A percentile compares a stretch with the other conserved stretches of the same genome.
Conservation (phyloP, 2,329 filamentous ascomycete species). For the Colletotrichum melonis region DNA sequence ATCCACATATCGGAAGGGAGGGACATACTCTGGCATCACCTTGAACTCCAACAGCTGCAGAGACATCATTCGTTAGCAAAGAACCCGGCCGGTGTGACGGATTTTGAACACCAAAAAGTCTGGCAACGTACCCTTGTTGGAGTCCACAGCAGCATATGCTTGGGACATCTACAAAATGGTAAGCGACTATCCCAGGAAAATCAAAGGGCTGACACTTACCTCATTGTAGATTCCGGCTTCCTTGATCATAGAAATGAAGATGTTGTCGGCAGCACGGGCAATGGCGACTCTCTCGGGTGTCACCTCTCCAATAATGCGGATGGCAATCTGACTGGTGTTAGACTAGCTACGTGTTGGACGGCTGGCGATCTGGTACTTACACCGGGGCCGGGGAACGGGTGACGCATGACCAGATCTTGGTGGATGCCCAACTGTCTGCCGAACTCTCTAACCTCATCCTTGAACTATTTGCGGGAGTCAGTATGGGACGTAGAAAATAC, state of each 20-base stretch:
- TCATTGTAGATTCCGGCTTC: constrained; percentile 79
- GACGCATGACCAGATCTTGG: constrained; percentile 73
- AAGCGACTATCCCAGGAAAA: not conserved
- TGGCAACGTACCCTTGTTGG: constrained; percentile 46
- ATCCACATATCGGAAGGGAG: too few species aligned
- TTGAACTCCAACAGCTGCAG: constrained; percentile 49
- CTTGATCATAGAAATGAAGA: constrained; percentile 82
- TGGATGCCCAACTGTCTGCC: constrained; percentile 47
- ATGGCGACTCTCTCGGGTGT: constrained; percentile 84
- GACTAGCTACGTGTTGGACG: not conserved
- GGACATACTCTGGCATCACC: constrained; percentile 42
- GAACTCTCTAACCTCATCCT: constrained; percentile 44
- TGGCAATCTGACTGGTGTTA: constrained; percentile 63
- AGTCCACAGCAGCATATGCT: constrained; percentile 59
- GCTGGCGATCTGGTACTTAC: constrained; percentile 71
- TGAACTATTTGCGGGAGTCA: constrained; percentile 3
- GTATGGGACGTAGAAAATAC: not conserved
- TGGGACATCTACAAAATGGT: constrained; percentile 51
- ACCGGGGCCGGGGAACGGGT: constrained; percentile 78
- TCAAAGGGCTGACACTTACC: constrained; percentile 38
- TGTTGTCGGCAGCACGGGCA: constrained; percentile 79
- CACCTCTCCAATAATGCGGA: constrained; percentile 86
- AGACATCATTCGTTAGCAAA: not conserved
- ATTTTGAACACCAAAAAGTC: not conserved
- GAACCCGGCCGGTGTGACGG: not conserved